Evolutionary conservation across 345 rosid genomes (phyloP).

Genomic region (Acer negundo): DNA sequence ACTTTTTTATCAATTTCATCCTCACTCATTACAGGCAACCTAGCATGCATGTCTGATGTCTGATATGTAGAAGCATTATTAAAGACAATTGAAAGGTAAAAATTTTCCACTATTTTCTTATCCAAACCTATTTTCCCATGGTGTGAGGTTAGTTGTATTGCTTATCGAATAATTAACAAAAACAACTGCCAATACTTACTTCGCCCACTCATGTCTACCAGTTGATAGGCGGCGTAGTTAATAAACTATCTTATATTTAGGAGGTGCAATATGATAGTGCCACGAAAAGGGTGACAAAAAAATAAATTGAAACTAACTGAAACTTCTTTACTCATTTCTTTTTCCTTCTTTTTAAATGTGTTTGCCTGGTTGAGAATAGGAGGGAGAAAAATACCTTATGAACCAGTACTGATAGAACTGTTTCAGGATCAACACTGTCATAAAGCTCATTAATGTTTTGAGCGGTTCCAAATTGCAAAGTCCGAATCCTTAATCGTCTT

Average conservation of each 20-base stretch:
- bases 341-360: not conserved
- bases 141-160: not conserved
- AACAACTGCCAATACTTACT: not conserved
- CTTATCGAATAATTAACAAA: not conserved
- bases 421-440: slow-evolving; percentile 88
- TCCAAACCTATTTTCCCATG: not conserved
- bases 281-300: not conserved
- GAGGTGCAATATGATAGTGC: not conserved
- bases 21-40: not conserved
- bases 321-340: not conserved
- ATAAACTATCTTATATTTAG: not conserved
- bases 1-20: not conserved
- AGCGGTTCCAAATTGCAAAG: slow-evolving; percentile 77
- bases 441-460: slow-evolving; percentile 75
- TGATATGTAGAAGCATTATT: not conserved
- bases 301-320: not conserved
- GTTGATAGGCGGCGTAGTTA: not conserved
- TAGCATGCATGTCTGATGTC: not conserved
- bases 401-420: slow-evolving; percentile 78
- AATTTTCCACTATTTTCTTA: not conserved
- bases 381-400: slow-evolving; percentile 64
- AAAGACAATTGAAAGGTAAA: not conserved
- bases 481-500: slow-evolving; percentile 84
- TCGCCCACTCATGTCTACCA: slow-evolving; percentile 6
- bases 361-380: not conserved